Percentiles rank a stretch among this genome's conserved stretches.
phyloP scores from a whole-genome alignment of 2,329 filamentous ascomycete species.

The Fusarium dimerum region DNA sequence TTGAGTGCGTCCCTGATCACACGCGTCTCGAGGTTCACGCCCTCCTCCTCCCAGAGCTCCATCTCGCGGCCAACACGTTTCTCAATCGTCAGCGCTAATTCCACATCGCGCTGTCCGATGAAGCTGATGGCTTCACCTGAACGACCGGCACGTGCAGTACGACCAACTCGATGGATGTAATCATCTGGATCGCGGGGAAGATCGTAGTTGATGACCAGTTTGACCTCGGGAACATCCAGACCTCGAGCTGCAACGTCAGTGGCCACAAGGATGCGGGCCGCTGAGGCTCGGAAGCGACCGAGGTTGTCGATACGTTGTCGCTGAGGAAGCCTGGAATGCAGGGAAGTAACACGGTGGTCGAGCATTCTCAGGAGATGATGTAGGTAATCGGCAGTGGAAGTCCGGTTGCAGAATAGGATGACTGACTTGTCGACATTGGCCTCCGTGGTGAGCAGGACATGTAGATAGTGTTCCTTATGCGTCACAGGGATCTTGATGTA shows the following conservation, averaged over 20 bases:
- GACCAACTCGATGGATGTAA: conserved; percentile 94
- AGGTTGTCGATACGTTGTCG: conserved; percentile 84
- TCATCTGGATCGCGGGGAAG: conserved; percentile 95
- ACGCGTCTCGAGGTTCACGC: conserved; percentile 89
- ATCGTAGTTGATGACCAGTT: conserved; percentile 91
- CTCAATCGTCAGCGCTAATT: conserved; percentile 89
- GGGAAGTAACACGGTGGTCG: conserved; percentile 83
- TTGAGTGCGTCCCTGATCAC: conserved; percentile 85
- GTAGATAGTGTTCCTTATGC: conserved; percentile 92
- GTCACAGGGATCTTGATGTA: conserved; percentile 89
- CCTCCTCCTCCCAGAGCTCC: conserved; percentile 83
- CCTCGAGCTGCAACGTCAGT: conserved; percentile 94
- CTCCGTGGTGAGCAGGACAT: conserved; percentile 81
- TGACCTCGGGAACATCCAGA: conserved; percentile 92
- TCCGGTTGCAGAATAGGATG: conserved; percentile 95
- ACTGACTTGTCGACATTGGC: conserved; percentile 72
- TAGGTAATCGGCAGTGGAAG: conserved; percentile 82
- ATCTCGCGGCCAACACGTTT: conserved; percentile 76
- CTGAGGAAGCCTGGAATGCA: conserved; percentile 87
- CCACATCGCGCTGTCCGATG: conserved; percentile 90
- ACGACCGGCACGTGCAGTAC: conserved; percentile 89
- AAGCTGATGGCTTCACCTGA: conserved; percentile 82
- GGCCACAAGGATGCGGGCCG: conserved; percentile 86
- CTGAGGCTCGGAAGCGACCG: conserved; percentile 85
- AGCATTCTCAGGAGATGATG: conserved; percentile 86